Percentiles rank a stretch among this genome's conserved stretches.
phyloP scores from a whole-genome alignment of 805 yeast species.

The Saturnispora hagleri region DNA sequence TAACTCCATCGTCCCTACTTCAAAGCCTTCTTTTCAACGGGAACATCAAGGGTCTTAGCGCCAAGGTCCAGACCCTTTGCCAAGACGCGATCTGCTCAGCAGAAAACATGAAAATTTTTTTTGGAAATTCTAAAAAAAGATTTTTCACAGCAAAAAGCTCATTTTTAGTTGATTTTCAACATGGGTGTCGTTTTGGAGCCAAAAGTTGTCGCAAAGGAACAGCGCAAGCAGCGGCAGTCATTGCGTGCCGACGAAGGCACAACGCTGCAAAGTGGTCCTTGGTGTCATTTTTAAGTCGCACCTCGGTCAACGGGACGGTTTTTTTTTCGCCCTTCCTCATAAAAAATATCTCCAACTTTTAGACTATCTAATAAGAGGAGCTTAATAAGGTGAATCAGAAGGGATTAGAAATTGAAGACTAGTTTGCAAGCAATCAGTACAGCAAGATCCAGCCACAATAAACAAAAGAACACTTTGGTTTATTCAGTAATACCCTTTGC shows the following conservation, averaged over 20 bases:
- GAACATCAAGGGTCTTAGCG: conserved; percentile 2
- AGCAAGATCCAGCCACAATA: too few relatives aligned
- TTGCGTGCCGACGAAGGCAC: background rate
- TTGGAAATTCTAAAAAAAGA: background rate
- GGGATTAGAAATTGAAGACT: background rate
- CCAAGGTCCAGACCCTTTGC: conserved; percentile 7
- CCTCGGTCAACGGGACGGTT: background rate
- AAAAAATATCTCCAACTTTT: background rate
- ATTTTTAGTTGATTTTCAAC: background rate
- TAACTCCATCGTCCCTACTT: background rate
- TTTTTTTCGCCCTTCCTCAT: background rate
- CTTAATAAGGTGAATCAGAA: background rate
- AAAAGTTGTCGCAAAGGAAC: too few relatives aligned
- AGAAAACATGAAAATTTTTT: too few relatives aligned
- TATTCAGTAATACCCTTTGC: background rate
- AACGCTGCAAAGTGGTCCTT: background rate
- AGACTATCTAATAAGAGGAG: background rate
- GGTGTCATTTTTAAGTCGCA: background rate
- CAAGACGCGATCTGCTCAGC: background rate
- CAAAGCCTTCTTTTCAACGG: background rate
- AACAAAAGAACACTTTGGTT: background rate
- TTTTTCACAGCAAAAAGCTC: background rate
- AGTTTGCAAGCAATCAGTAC: background rate
- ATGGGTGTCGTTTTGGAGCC: background rate
- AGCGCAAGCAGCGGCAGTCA: background rate